Evolutionary conservation across 805 yeast genomes (phyloP), one percentile per base, ranked within the genome.

Genomic region (Candida khao-thaluensis): DNA sequence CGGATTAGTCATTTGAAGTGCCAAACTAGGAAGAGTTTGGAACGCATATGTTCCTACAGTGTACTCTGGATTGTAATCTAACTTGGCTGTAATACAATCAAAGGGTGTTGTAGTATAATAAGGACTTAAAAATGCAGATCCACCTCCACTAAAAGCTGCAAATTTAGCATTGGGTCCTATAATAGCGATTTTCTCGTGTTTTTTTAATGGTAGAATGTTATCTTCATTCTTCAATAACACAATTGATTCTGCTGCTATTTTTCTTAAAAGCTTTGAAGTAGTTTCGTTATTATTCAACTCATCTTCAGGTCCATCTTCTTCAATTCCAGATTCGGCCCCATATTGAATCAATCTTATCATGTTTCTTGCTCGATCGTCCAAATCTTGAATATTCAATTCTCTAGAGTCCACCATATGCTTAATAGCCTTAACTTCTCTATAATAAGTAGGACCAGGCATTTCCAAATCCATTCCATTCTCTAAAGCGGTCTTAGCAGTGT

Each of bases 141-240:
- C 66, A n/a, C 66, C 66, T 9, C 66, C 66, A 42, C 61, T 52
- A 40, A 50, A 56, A 22, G 62, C 54, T 8, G 56, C 44, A 27
- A 29, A 30, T 42, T 58, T 58, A 20, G 66, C 64, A 39, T 59
- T 59, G 11, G 64, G 64, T 1, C 66, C 66, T 26, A 60, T 60
- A 4, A 61, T 56, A 3, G 63, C 66, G 9, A 59, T 48, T 8
- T 47, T 49, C 11, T 61, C 63, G 14, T 49, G 41, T 45, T 64
- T 70, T 27, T 50, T 50, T 40, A 61, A 52, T 1, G 66, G 66
- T 26, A 61, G 52, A 10, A 61, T 25, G 22, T 46, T 32, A 23
- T 60, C 57, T 14, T 41, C 17, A 40, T 61, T 61, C 36, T 59
- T 61, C 37, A 60, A 46, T 26, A 61, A 51, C 5, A 61, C 66